A percentile compares a stretch with the other conserved stretches of the same genome.
Evolutionary conservation across 2,329 filamentous ascomycete genomes (phyloP).

Genomic region (Cytospora chrysosperma): DNA sequence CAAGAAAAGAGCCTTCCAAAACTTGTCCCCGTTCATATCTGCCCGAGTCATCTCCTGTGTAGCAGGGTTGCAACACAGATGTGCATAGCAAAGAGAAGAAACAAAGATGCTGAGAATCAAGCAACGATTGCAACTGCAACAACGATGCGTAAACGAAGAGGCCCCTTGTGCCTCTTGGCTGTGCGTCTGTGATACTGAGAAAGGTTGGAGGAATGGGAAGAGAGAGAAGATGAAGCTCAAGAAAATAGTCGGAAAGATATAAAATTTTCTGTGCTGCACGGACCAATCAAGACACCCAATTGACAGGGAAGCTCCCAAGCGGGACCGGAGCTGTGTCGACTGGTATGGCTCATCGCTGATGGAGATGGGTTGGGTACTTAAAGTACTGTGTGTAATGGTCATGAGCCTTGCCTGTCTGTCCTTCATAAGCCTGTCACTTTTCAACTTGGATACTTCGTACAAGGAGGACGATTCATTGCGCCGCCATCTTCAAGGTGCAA

Average conservation of each 20-base stretch:
- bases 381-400: not conserved
- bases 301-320: conserved; percentile 6
- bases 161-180: not conserved
- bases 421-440: no score
- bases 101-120: not conserved
- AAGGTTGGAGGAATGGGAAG: not conserved
- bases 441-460: no score
- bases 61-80: not conserved
- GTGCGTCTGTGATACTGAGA: not conserved
- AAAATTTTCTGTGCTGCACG: conserved; percentile 19
- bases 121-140: not conserved
- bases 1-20: not conserved
- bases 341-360: conserved; percentile 12
- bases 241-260: conserved; percentile 10
- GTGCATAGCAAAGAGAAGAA: not conserved
- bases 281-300: conserved; percentile 10
- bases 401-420: conserved; percentile 1
- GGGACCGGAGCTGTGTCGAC: conserved; percentile 18
- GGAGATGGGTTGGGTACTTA: no score
- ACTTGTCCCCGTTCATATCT: not conserved
- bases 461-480: not conserved
- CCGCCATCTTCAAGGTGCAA: not conserved
- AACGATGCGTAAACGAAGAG: not conserved
- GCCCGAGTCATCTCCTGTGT: not conserved
- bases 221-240: not conserved